Percentiles rank a stretch among this genome's conserved stretches.
These are phyloP conservation scores for Suhomyces tanzawaensis DNA, from an alignment of 805 yeast species.

Conservation along the genomic window DNA sequence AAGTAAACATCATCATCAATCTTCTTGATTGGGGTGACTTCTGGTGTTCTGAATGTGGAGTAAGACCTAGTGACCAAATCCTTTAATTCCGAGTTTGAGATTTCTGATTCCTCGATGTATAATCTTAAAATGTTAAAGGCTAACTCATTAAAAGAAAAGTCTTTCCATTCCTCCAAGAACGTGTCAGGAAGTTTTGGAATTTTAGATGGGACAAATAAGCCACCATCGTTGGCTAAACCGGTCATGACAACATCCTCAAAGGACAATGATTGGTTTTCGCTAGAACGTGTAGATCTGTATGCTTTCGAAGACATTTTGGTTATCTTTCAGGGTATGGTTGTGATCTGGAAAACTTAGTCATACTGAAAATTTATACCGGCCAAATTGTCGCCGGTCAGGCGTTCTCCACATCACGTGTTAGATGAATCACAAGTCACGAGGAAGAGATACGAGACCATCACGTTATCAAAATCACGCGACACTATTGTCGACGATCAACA, in stretches of 20 bases:
- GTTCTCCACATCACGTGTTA: constrained; percentile 4
- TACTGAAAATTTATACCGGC: constrained; percentile 5
- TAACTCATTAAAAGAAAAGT: constrained; percentile 75
- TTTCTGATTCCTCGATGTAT: constrained; percentile 71
- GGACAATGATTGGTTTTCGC: constrained; percentile 48
- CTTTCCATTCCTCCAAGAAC: constrained; percentile 65
- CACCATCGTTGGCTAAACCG: constrained; percentile 97
- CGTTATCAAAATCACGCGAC: constrained; percentile 4
- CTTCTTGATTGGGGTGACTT: constrained; percentile 82
- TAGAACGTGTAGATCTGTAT: constrained; percentile 80
- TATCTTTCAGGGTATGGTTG: neutral
- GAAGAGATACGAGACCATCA: neutral
- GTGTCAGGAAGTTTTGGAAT: constrained; percentile 67
- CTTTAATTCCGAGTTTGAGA: constrained; percentile 65
- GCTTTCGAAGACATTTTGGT: constrained; percentile 49
- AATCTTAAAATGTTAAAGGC: constrained; percentile 84
- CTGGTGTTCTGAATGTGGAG: constrained; percentile 82
- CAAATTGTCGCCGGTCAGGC: constrained; percentile 4
- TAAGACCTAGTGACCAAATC: constrained; percentile 68
- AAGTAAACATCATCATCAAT: constrained; percentile 64
- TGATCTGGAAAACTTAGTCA: neutral
- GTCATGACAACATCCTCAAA: constrained; percentile 83
- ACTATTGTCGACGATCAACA: constrained; percentile 1
- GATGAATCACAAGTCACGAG: neutral
- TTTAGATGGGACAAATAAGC: constrained; percentile 82